phyloP scores from a whole-genome alignment of 192 early-diverging fungal genomes.

The Rhizoclosmatium sp. region DNA sequence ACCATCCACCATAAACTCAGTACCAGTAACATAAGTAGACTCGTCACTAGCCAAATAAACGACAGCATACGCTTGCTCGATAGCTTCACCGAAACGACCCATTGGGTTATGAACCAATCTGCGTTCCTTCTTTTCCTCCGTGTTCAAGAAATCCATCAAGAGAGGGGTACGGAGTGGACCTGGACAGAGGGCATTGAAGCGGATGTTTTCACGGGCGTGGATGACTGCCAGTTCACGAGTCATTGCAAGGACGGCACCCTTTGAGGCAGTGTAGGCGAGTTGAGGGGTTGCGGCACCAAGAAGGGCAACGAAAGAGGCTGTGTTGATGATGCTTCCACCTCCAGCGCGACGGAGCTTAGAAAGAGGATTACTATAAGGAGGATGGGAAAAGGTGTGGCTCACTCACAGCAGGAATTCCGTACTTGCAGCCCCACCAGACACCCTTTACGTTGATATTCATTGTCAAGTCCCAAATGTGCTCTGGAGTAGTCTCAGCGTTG shows the following conservation, averaged over 20 bases:
- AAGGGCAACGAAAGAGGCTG: slow-evolving; percentile 80
- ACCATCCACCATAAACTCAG: slow-evolving; percentile 84
- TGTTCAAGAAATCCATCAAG: slow-evolving; percentile 85
- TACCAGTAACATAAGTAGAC: slow-evolving; percentile 78
- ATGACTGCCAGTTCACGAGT: slow-evolving; percentile 84
- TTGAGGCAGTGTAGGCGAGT: slow-evolving; percentile 87
- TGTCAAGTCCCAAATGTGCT: slow-evolving; percentile 77
- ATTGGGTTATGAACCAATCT: slow-evolving; percentile 82
- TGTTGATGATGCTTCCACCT: slow-evolving; percentile 85
- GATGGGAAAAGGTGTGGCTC: background rate
- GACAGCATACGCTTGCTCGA: slow-evolving; percentile 82
- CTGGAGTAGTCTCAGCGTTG: slow-evolving; percentile 77
- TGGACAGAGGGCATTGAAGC: slow-evolving; percentile 83
- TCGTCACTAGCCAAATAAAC: slow-evolving; percentile 88
- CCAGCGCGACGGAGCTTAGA: slow-evolving; percentile 66
- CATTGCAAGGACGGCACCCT: slow-evolving; percentile 86
- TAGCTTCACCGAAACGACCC: slow-evolving; percentile 88
- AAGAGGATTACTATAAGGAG: background rate
- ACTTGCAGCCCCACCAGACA: slow-evolving; percentile 88
- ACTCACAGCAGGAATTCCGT: slow-evolving; percentile 71
- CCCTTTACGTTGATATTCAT: slow-evolving; percentile 89
- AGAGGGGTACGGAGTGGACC: slow-evolving; percentile 81
- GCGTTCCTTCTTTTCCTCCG: slow-evolving; percentile 83
- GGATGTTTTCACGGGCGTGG: slow-evolving; percentile 87
- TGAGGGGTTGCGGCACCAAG: slow-evolving; percentile 86